These are phyloP conservation scores for Glomus cerebriforme DNA, from an alignment of 192 early-diverging fungal genomes.

Conservation along the genomic window DNA sequence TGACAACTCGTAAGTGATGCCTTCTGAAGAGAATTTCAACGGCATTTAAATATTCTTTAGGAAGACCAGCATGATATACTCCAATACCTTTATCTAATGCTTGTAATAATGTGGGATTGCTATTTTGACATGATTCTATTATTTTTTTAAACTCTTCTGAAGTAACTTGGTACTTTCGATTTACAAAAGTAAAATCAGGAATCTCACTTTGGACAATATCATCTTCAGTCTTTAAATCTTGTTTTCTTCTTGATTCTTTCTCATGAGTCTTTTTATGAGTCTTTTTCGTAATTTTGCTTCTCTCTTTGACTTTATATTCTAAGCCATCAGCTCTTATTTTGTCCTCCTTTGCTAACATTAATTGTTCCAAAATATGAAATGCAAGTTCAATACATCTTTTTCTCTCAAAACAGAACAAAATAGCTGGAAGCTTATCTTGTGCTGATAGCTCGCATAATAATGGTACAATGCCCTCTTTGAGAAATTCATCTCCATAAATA, in stretches of 20 bases:
- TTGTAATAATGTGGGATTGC: neutral
- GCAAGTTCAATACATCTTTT: conserved; percentile 35
- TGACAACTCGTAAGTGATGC: conserved; percentile 38
- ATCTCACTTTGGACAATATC: conserved; percentile 2
- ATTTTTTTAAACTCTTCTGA: conserved; percentile 31
- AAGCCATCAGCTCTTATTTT: conserved; percentile 35
- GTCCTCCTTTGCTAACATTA: conserved; percentile 32
- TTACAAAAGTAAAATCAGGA: conserved; percentile 39
- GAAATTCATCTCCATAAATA: conserved; percentile 29
- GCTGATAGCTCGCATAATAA: conserved; percentile 34
- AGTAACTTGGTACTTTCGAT: conserved; percentile 11
- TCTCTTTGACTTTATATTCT: conserved; percentile 29
- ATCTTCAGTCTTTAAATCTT: neutral
- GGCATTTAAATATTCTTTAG: conserved; percentile 32
- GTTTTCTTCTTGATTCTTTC: conserved; percentile 18
- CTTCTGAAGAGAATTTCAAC: conserved; percentile 47
- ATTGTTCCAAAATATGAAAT: conserved; percentile 16
- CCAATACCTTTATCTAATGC: conserved; percentile 46
- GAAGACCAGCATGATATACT: conserved; percentile 47
- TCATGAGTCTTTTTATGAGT: conserved; percentile 26
- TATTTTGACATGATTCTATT: conserved; percentile 6
- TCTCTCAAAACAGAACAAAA: conserved; percentile 49
- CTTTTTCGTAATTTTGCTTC: conserved; percentile 28
- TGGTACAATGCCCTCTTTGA: conserved; percentile 12
- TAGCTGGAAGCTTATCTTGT: conserved; percentile 46